These are phyloP conservation scores for Fusarium mundagurra DNA, from an alignment of 2,329 filamentous ascomycete species.

Conservation along the genomic window DNA sequence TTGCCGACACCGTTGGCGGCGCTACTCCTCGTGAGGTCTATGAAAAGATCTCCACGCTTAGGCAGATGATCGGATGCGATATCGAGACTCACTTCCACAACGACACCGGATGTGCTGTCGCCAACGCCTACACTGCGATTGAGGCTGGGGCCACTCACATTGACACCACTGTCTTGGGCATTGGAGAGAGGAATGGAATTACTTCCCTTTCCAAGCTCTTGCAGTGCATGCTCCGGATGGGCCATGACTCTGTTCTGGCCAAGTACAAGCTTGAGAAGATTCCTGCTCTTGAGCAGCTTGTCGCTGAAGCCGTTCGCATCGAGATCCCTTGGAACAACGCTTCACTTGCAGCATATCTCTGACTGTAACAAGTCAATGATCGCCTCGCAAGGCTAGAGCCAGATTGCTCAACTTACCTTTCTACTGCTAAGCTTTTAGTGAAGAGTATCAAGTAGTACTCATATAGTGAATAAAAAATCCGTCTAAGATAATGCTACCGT, in stretches of 20 bases:
- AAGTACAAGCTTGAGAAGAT: conserved; percentile 93
- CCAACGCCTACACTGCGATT: conserved; percentile 87
- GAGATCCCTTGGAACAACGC: conserved; percentile 29
- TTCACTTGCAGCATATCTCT: not conserved
- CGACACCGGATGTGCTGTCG: conserved; percentile 90
- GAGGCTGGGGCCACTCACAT: conserved; percentile 88
- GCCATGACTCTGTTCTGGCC: conserved; percentile 83
- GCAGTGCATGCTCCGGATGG: conserved; percentile 43
- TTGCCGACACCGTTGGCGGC: conserved; percentile 93
- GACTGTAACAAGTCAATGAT: not conserved
- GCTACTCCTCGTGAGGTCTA: conserved; percentile 88
- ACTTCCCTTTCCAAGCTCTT: conserved; percentile 60
- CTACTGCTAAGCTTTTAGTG: not conserved
- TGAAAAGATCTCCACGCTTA: conserved; percentile 83
- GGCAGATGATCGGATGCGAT: conserved; percentile 71
- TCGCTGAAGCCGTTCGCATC: conserved; percentile 68
- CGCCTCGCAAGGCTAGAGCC: not conserved
- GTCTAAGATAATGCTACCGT: not conserved
- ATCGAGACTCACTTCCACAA: conserved; percentile 74
- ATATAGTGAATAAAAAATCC: not conserved
- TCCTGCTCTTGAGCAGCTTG: conserved; percentile 86
- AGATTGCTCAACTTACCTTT: not conserved
- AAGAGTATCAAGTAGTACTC: not conserved
- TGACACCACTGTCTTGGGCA: conserved; percentile 79
- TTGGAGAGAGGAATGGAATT: conserved; percentile 68